Evolutionary conservation across 331 rosid genomes (phyloP), one percentile per base, ranked within the genome.

Genomic region (Saraca asoca): DNA sequence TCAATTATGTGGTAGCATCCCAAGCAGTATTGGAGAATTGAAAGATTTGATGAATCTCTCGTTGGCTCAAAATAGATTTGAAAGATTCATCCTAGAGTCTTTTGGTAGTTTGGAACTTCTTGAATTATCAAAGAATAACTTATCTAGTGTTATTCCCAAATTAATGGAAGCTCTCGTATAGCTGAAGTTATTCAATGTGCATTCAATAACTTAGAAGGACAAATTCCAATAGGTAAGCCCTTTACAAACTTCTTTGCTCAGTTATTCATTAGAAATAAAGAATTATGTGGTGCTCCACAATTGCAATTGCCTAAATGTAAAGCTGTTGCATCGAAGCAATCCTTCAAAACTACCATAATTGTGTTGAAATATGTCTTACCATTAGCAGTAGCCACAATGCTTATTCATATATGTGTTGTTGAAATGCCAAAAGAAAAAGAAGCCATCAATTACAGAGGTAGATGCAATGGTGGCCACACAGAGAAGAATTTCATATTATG

Each of bases 401-500:
- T 58, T 7, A 7, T 20, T 58, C 24, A 14, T n/a, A 34, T 10
- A 6, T 37, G 9, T 15, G 18, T 33, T 37, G 3, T 8, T 9
- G 41, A 0, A 15, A 39, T 2, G 0, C 2, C 2, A 10, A 2
- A 9, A 58, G 34, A 11, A 16, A 35, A 33, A 45, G 11, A 7
- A 7, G 48, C 20, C 2, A 24, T 3, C 31, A 24, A 24, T 24
- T 24, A 24, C 3, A 24, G 31, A 24, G 31, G 31, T 3, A 1
- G 3, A 24, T 24, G 3, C 31, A 24, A 24, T 24, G 3, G 31
- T 24, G 31, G 31, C 31, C 3, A 17, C 38, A 19, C 18, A 31
- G 51, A 42, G 51, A 41, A 61, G 52, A 43, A 18, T 61, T 41
- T 17, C 66, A 2, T 42, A 61, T 7, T 15, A 16, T 12, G 66